Conservation (phyloP, 352 stramenopile species). For the Elongisporangium senticosum region DNA sequence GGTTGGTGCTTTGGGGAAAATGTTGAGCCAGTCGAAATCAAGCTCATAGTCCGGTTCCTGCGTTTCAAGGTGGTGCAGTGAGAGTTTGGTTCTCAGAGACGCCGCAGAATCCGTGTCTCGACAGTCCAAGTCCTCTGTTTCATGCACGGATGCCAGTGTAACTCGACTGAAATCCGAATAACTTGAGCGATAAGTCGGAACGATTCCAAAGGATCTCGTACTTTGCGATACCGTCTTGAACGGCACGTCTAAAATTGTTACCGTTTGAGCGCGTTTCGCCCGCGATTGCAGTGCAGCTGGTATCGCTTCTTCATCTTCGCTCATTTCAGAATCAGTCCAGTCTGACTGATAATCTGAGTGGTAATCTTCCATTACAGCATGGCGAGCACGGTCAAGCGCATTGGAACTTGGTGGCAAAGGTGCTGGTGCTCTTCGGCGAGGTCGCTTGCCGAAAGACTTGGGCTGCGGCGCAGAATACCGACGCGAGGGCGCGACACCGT, state of each 20-base stretch:
- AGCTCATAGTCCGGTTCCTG: constrained; percentile 58
- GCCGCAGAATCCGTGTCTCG: neutral
- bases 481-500: neutral
- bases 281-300: constrained; percentile 13
- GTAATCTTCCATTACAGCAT: neutral
- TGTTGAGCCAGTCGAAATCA: constrained; percentile 76
- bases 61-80: constrained; percentile 38
- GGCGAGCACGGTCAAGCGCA: neutral
- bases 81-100: neutral
- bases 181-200: constrained; percentile 6
- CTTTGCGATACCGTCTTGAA: constrained; percentile 11
- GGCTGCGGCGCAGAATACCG: neutral
- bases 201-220: constrained; percentile 17
- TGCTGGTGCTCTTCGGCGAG: neutral
- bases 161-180: constrained; percentile 2
- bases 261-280: constrained; percentile 30
- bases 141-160: constrained; percentile 1
- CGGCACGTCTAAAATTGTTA: constrained; percentile 24
- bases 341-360: neutral
- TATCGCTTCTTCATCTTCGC: constrained; percentile 19
- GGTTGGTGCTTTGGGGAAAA: constrained; percentile 66
- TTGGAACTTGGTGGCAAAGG: neutral
- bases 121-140: neutral
- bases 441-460: neutral
- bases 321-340: constrained; percentile 1